Conservation (phyloP, 768 basidiomycete genomes). For the Porphyrellus cyaneotinctus region DNA sequence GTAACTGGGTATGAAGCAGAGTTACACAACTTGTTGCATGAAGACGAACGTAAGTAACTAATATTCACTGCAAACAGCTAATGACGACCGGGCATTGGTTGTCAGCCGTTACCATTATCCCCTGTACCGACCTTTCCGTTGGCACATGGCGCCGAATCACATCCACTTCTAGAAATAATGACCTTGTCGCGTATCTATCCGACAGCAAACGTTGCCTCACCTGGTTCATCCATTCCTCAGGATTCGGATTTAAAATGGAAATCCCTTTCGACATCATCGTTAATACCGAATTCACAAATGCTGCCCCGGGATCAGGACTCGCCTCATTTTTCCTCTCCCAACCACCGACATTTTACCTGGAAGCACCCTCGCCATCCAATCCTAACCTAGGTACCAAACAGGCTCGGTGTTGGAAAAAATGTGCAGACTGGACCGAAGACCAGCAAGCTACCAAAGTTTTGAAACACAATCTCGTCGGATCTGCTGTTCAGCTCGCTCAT, state of each 20-base stretch:
- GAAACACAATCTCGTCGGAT: constrained; percentile 62
- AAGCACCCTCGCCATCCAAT: constrained; percentile 37
- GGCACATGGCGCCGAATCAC: constrained; percentile 78
- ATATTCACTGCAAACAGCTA: background rate
- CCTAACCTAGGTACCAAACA: constrained; percentile 28
- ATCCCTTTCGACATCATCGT: constrained; percentile 64
- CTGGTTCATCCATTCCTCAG: constrained; percentile 76
- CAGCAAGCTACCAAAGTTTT: constrained; percentile 62
- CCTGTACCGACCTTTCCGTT: constrained; percentile 69
- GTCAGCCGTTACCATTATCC: constrained; percentile 69
- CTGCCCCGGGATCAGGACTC: constrained; percentile 51
- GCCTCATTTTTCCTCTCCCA: constrained; percentile 63
- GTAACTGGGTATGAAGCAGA: constrained; percentile 53
- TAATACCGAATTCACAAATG: constrained; percentile 52
- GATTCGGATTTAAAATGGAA: constrained; percentile 82
- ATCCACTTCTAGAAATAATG: constrained; percentile 49
- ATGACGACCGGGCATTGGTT: background rate
- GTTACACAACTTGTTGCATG: constrained; percentile 63
- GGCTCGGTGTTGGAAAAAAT: constrained; percentile 54
- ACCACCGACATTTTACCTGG: constrained; percentile 67
- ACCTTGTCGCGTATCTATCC: constrained; percentile 74
- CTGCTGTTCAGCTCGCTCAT: constrained; percentile 55
- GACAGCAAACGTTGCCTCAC: constrained; percentile 61
- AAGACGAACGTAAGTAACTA: constrained; percentile 62
- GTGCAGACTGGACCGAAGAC: constrained; percentile 75